Base-by-base conservation (phyloP, 345 rosid species). In the Excoecaria agallocha region DNA sequence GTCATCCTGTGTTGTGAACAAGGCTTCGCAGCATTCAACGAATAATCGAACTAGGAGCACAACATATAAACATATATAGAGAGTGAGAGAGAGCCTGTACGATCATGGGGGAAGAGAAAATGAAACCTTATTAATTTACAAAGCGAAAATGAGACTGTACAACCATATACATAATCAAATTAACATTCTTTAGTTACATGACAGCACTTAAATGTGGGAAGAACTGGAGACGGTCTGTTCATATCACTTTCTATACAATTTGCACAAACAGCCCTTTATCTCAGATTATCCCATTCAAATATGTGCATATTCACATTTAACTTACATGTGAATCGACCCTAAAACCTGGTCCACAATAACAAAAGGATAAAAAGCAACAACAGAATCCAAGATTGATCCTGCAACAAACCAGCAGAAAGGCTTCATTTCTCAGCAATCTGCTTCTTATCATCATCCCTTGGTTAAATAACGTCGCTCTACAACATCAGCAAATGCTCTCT, bases 401-500 rank as follows among this genome's bases (percentile, higher is more conserved):
- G 45, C 43, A 38, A 68, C 72, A 37, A 68, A 58, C 66, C 69
- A 25, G 79, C 54, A 10, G 74, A 50, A 71, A 65, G 65, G 71
- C 72, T 78, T 74, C 66, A 39, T 56, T 43, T 43, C 80, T 70
- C 69, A 57, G 86, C 79, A 66, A 45, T 68, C 73, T 71, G 85
- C 86, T 73, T 74, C 69, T 87, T 83, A 82, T 78, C 73, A 75
- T 62, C 61, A 72, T 58, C 81, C 65, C 75, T 75, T 20, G 39
- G 80, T 74, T 82, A 78, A 67, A 51, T 24, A 74, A 77, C 74
- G 73, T 78, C 66, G 69, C 58, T 70, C 59, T 79, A 39, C 85
- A 82, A 80, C 85, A 80, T 81, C 73, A 77, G 83, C 82, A 84
- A 78, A 82, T 49, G 79, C 78, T 75, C 67, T 76, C 73, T 77